Percentiles rank a stretch among this genome's conserved stretches.
These are phyloP conservation scores for Aspergillus neoniger DNA, from an alignment of 2,329 filamentous ascomycete genomes.

Conservation along the genomic window DNA sequence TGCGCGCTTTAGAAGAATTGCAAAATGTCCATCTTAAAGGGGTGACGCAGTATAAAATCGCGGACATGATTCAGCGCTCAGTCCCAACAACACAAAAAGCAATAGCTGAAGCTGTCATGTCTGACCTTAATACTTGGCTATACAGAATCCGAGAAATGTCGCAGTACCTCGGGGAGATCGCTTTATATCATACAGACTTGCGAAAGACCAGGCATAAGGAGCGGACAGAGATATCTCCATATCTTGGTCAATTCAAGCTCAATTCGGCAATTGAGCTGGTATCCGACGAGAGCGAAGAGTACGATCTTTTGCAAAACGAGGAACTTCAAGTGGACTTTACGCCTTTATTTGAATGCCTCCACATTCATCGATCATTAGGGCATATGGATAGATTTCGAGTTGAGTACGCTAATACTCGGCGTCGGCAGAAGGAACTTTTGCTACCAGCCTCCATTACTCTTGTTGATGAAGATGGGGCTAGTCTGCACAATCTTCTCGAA, in stretches of 20 bases:
- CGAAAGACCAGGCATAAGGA: slow-evolving; percentile 81
- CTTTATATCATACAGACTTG: slow-evolving; percentile 93
- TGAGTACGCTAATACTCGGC: slow-evolving; percentile 88
- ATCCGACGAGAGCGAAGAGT: slow-evolving; percentile 92
- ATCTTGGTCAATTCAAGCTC: slow-evolving; percentile 79
- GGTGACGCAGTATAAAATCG: slow-evolving; percentile 90
- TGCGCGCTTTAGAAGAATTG: slow-evolving; percentile 90
- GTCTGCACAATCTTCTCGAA: slow-evolving; percentile 86
- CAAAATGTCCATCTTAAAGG: slow-evolving; percentile 96
- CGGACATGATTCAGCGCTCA: slow-evolving; percentile 92
- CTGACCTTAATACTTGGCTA: slow-evolving; percentile 93
- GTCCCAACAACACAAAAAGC: slow-evolving; percentile 89
- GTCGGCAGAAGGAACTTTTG: slow-evolving; percentile 87
- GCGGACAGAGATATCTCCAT: slow-evolving; percentile 72
- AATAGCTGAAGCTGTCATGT: slow-evolving; percentile 96
- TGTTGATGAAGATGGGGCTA: slow-evolving; percentile 77
- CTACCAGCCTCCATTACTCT: slow-evolving; percentile 76
- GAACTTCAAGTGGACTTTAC: slow-evolving; percentile 93
- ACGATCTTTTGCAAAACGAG: slow-evolving; percentile 92
- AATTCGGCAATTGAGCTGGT: slow-evolving; percentile 96
- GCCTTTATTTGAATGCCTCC: slow-evolving; percentile 88
- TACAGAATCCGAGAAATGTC: slow-evolving; percentile 94
- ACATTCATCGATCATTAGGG: slow-evolving; percentile 93
- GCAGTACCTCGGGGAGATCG: slow-evolving; percentile 92
- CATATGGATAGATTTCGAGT: slow-evolving; percentile 87